A percentile compares a stretch with the other conserved stretches of the same genome.
Evolutionary conservation across 169 alveolate genomes (phyloP).

Genomic region (Miamiensis avidus): DNA sequence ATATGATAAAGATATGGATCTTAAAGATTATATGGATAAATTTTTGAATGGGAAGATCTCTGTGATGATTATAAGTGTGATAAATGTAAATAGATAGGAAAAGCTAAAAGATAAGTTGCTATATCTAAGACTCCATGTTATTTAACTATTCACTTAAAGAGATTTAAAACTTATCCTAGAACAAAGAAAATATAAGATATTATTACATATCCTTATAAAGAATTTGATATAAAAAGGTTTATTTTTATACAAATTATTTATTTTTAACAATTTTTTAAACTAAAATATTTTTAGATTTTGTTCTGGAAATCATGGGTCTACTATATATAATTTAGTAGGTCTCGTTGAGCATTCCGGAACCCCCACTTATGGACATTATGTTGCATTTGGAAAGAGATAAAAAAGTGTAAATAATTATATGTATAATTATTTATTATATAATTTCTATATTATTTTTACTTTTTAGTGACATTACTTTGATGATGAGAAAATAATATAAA

Average conservation of each 20-base stretch:
- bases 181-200: background rate
- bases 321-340: constrained; percentile 78
- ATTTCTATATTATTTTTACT: background rate
- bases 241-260: background rate
- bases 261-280: background rate
- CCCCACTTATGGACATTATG: constrained; percentile 87
- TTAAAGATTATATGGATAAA: background rate
- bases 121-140: constrained; percentile 1
- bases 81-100: constrained; percentile 3
- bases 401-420: background rate
- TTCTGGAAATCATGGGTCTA: constrained; percentile 23
- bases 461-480: constrained; percentile 10
- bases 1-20: no score
- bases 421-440: background rate
- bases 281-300: constrained; percentile 33
- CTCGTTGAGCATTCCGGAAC: constrained; percentile 84
- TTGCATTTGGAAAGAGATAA: constrained; percentile 8
- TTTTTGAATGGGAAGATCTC: constrained; percentile 14
- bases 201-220: background rate
- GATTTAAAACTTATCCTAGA: constrained; percentile 17
- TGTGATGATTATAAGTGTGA: constrained; percentile 19
- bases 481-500: constrained; percentile 7
- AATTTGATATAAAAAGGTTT: background rate
- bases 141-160: constrained; percentile 3
- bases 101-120: background rate